Base-by-base conservation (phyloP, 495 filamentous ascomycete species). In the Wilcoxina mikolae region DNA sequence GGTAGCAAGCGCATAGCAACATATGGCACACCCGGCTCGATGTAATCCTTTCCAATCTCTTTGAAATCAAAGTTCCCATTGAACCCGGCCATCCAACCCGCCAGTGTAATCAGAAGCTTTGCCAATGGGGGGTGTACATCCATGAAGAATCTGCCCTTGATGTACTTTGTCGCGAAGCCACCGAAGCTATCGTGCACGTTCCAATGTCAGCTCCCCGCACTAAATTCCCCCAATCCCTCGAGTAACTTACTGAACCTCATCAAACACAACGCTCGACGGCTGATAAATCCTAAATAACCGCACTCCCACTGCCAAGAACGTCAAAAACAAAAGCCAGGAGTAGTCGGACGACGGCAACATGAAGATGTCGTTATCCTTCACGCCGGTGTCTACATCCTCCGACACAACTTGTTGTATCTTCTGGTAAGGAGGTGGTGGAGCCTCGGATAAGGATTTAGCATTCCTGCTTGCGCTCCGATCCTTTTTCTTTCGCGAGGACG, bases 131-230 rank as follows among this genome's bases (percentile, higher is more conserved):
- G 91, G 63, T 98, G 91, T 3, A 98, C 91, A 65, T 98, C 91
- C 91, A 98, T 98, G 69, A 98, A 98, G 74, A 98, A 98, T 59
- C 73, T 78, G 58, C 91, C 91, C 70, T 96, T 95, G 74, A 98
- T 96, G 67, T 98, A 98, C 68, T 98, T 96, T 56, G 84, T 84
- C 39, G 91, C 91, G 64, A 96, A 98, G 3, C 91, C 91, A 62
- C 91, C 91, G 70, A 98, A 98, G 68, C 89, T 94, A 64, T 65
- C 25, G 10, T 12, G 23, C n/a, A 24, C 23, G 28, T n/a, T 7
- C 51, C 3, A 3, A 44, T 45, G 49, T n/a, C 5, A 26, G 15
- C 20, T 52, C 39, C 20, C 25, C 46, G 15, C 46, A 27, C 27
- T 25, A 22, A 15, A 15, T 15, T n/a, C 20, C 49, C 4, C 29